Conservation (phyloP, 1,284 basidiomycete genomes). For the Polyporus tsugae region DNA sequence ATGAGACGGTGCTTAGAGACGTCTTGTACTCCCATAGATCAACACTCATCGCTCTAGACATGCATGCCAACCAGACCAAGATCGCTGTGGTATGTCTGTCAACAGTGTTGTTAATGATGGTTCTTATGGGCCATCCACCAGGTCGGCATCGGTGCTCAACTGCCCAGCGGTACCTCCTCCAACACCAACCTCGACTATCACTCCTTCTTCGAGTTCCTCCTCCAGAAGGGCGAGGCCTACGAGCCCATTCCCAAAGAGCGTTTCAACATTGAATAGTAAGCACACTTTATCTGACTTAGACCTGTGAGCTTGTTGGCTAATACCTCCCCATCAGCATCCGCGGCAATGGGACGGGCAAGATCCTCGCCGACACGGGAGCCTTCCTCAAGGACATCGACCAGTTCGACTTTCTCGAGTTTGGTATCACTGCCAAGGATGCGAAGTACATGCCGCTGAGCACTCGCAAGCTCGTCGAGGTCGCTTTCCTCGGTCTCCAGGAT, state of each 20-base stretch:
- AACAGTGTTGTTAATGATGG: neutral
- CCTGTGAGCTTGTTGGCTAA: neutral
- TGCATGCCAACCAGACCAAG: neutral
- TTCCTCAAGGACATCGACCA: slow-evolving; percentile 48
- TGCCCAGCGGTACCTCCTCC: slow-evolving; percentile 44
- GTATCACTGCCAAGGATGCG: slow-evolving; percentile 48
- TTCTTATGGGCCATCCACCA: slow-evolving; percentile 18
- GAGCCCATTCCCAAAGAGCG: slow-evolving; percentile 44
- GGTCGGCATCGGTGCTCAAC: slow-evolving; percentile 50
- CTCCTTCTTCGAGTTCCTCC: slow-evolving; percentile 48
- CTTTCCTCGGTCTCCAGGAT: slow-evolving; percentile 50
- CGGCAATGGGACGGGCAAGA: slow-evolving; percentile 38
- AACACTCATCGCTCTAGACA: neutral
- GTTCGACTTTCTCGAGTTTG: slow-evolving; percentile 52
- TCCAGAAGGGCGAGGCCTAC: slow-evolving; percentile 45
- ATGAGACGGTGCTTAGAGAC: neutral
- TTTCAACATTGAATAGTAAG: slow-evolving; percentile 45
- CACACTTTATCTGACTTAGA: neutral
- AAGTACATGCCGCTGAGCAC: slow-evolving; percentile 45
- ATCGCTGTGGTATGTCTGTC: neutral
- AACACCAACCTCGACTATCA: slow-evolving; percentile 45
- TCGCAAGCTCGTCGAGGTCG: slow-evolving; percentile 47
- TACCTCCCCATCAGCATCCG: slow-evolving; percentile 34
- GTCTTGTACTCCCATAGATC: neutral
- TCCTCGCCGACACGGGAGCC: slow-evolving; percentile 43